A percentile compares a stretch with the other conserved stretches of the same genome.
Evolutionary conservation across 2,329 filamentous ascomycete genomes (phyloP).

Genomic region (Diaporthe nobilis): DNA sequence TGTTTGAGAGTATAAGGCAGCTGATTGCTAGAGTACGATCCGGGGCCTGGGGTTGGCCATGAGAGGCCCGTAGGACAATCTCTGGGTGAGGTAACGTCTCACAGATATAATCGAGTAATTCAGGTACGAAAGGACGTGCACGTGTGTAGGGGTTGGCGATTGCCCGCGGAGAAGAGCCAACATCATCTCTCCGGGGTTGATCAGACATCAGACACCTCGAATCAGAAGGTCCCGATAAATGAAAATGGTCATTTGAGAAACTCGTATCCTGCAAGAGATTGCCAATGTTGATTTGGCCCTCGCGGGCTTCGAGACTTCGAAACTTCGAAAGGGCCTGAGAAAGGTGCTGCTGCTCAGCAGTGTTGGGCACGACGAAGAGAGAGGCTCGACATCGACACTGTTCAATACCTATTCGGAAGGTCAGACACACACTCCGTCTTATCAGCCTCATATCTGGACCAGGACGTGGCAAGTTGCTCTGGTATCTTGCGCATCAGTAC

Average conservation of each 20-base stretch:
- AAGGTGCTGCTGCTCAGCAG: background rate
- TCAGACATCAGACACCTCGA: constrained; percentile 20
- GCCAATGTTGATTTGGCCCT: background rate
- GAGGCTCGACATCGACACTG: background rate
- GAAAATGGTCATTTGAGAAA: background rate
- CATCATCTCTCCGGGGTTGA: background rate
- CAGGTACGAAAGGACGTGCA: background rate
- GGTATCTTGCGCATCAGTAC: constrained; percentile 19
- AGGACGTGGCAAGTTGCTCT: background rate
- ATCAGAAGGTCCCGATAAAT: constrained; percentile 36
- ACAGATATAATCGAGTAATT: background rate
- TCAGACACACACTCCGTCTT: background rate
- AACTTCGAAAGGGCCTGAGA: background rate
- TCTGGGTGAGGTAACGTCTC: constrained; percentile 17
- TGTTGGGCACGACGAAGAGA: background rate
- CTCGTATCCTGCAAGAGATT: background rate
- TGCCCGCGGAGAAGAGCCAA: constrained; percentile 23
- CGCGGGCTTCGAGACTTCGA: background rate
- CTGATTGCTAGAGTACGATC: background rate
- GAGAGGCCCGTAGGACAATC: constrained; percentile 7
- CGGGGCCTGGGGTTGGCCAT: background rate
- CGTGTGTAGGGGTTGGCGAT: background rate
- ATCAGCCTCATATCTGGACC: constrained; percentile 15
- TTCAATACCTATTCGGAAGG: constrained; percentile 10
- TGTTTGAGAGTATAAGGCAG: background rate